Conservation (phyloP, 257 asterid species). For the Penstemon barbatus region DNA sequence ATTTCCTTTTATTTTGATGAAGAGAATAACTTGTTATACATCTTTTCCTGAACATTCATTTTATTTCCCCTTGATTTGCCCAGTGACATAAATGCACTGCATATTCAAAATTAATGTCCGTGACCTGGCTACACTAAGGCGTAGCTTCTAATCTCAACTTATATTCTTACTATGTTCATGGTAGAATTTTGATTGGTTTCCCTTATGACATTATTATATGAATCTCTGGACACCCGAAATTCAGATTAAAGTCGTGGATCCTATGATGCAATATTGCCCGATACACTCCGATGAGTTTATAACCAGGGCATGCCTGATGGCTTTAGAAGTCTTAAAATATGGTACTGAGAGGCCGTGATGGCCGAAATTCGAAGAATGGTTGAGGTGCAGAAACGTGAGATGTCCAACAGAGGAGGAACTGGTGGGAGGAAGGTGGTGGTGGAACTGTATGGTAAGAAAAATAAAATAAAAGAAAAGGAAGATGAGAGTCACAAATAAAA, state of each 20-base stretch:
- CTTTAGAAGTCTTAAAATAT: not conserved
- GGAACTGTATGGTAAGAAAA: not conserved
- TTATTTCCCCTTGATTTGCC: conserved; percentile 9
- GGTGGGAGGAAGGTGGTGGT: not conserved
- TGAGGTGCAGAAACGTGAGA: not conserved
- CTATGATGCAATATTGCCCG: not conserved
- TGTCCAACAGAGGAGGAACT: not conserved
- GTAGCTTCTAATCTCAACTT: not conserved
- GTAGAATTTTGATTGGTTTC: no score
- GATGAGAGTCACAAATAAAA: not conserved
- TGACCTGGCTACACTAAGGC: not conserved
- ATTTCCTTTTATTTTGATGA: not conserved
- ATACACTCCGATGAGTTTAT: not conserved
- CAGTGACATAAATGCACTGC: not conserved
- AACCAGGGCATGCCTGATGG: not conserved
- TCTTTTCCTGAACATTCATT: not conserved
- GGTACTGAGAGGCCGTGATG: not conserved
- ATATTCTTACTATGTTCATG: not conserved
- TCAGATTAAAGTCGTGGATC: not conserved
- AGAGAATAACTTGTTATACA: conserved; percentile 10
- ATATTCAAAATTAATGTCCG: not conserved
- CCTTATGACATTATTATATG: no score
- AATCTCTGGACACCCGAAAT: no score
- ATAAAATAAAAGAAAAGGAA: not conserved
- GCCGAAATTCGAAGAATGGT: not conserved